Evolutionary conservation across 73 alveolate genomes (phyloP).

Genomic region (Paramecium caudatum): DNA sequence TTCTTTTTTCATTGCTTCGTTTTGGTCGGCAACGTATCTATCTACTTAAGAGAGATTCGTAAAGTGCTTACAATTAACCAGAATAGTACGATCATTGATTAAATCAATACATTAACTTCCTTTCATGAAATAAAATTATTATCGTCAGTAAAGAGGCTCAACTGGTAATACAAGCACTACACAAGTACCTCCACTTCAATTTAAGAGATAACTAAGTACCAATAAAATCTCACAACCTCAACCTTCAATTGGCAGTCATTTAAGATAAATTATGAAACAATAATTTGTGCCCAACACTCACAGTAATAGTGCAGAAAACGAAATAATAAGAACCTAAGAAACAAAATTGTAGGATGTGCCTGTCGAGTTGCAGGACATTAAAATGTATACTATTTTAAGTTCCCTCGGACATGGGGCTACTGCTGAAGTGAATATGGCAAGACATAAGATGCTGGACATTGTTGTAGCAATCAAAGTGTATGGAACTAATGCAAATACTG

Average conservation of each 20-base stretch:
- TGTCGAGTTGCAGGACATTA: neutral
- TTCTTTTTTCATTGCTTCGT: neutral
- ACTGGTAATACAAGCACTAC: neutral
- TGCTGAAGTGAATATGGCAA: conserved; percentile 70
- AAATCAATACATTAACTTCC: neutral
- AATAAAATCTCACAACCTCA: neutral
- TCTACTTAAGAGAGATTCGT: neutral
- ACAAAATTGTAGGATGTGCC: conserved; percentile 46
- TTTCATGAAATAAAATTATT: conserved; percentile 42
- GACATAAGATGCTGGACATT: conserved; percentile 34
- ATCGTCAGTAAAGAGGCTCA: neutral
- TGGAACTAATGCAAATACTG: conserved; percentile 52
- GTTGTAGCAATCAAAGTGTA: conserved; percentile 74
- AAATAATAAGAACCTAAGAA: conserved; percentile 24
- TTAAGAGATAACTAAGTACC: neutral
- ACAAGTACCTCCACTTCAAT: neutral
- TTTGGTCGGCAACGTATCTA: neutral
- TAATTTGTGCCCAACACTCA: neutral
- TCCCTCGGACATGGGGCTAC: conserved; percentile 75
- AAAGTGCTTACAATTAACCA: neutral
- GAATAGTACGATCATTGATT: neutral
- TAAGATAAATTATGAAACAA: neutral
- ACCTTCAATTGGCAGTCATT: conserved; percentile 2
- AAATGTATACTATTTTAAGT: conserved; percentile 46
- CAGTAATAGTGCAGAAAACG: conserved; percentile 3